phyloP scores from a whole-genome alignment of 441 rosid genomes.

The Theobroma grandiflorum region DNA sequence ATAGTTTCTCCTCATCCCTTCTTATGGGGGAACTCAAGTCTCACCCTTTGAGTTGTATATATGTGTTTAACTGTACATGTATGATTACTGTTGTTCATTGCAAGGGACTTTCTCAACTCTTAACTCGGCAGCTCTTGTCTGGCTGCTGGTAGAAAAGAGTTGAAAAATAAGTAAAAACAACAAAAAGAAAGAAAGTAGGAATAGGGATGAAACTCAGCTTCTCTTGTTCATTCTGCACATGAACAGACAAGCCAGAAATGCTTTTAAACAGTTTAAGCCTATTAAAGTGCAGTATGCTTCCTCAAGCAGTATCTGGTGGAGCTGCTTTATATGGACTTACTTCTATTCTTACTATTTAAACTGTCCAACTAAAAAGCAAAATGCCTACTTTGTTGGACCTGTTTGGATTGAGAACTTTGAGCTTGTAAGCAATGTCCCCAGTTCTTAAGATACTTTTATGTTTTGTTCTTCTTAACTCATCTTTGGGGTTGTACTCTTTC shows the following conservation, averaged over 20 bases:
- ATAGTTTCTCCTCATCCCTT: neutral
- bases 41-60: neutral
- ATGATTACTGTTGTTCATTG: neutral
- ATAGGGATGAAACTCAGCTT: neutral
- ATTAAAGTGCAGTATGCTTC: neutral
- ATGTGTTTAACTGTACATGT: neutral
- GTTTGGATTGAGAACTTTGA: slow-evolving; percentile 5
- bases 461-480: neutral
- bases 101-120: neutral
- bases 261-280: neutral
- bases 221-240: neutral
- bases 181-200: no score
- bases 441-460: neutral
- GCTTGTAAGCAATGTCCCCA: neutral
- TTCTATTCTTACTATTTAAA: neutral
- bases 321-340: no score
- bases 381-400: neutral
- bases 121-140: neutral
- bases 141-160: neutral
- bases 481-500: neutral
- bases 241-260: neutral
- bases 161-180: no score
- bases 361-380: neutral
- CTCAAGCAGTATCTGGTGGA: neutral
- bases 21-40: neutral